Conservation (phyloP, 2,329 filamentous ascomycete genomes). For the Alternaria tenuissima region DNA sequence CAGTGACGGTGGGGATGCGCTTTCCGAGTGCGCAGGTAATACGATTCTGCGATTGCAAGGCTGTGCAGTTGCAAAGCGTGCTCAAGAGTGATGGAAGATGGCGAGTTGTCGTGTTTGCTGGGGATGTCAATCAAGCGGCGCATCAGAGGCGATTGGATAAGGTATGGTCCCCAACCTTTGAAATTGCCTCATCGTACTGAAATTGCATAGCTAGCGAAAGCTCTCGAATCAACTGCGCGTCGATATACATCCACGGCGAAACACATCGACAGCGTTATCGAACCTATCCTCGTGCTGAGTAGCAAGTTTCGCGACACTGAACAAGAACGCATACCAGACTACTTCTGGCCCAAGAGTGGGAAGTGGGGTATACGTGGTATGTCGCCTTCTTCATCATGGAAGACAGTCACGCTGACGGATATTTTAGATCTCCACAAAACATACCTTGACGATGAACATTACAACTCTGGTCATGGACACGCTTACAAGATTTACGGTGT, state of each 20-base stretch:
- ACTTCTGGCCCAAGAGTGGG: conserved; percentile 65
- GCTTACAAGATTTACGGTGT: conserved; percentile 66
- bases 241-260: conserved; percentile 54
- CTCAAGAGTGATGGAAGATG: conserved; percentile 63
- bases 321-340: conserved; percentile 62
- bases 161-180: conserved; percentile 37
- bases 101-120: conserved; percentile 61
- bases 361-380: conserved; percentile 64
- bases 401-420: neutral
- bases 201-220: conserved; percentile 24
- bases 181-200: neutral
- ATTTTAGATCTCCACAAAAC: conserved; percentile 65
- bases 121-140: conserved; percentile 50
- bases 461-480: conserved; percentile 64
- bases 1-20: conserved; percentile 57
- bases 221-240: conserved; percentile 42
- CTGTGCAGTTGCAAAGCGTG: conserved; percentile 60
- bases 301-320: conserved; percentile 60
- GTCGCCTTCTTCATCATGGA: neutral
- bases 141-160: conserved; percentile 45
- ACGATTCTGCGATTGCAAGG: conserved; percentile 66
- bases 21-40: conserved; percentile 66
- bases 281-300: conserved; percentile 63
- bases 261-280: conserved; percentile 65
- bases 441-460: conserved; percentile 66